These are phyloP conservation scores for Trametes sanguinea DNA, from an alignment of 768 basidiomycete species.

Conservation along the genomic window DNA sequence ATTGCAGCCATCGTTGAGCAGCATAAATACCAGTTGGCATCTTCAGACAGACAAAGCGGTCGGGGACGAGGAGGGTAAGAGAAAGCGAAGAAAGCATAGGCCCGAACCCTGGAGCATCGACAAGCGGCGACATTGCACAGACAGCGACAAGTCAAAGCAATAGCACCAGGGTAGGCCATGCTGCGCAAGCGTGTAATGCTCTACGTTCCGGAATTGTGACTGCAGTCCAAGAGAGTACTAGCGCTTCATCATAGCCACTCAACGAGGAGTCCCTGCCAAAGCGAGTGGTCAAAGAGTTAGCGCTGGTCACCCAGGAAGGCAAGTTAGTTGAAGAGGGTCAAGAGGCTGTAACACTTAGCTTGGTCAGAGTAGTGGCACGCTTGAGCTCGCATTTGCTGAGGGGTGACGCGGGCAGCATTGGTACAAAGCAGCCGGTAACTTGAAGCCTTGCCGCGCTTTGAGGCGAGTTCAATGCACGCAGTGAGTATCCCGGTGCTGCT, in stretches of 20 bases:
- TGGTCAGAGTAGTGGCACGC: neutral
- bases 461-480: too few relatives aligned
- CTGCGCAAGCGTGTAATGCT: neutral
- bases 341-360: neutral
- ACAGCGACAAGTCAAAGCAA: neutral
- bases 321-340: neutral
- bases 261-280: neutral
- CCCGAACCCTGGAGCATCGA: neutral
- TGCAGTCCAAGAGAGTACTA: neutral
- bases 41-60: neutral
- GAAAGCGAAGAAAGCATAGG: slow-evolving; percentile 1
- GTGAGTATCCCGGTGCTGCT: too few relatives aligned
- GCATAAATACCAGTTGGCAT: neutral
- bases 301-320: neutral
- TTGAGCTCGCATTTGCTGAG: too few relatives aligned
- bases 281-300: slow-evolving; percentile 3
- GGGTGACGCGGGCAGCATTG: neutral
- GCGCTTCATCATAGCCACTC: neutral
- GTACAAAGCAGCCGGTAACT: neutral
- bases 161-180: neutral
- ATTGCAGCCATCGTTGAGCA: neutral
- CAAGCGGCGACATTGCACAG: neutral
- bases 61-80: neutral
- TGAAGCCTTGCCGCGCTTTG: neutral
- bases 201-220: neutral